Percentiles rank a stretch among this genome's conserved stretches.
Evolutionary conservation across 176 grass and related monocot species (phyloP).

Genomic region (Raddia guianensis): DNA sequence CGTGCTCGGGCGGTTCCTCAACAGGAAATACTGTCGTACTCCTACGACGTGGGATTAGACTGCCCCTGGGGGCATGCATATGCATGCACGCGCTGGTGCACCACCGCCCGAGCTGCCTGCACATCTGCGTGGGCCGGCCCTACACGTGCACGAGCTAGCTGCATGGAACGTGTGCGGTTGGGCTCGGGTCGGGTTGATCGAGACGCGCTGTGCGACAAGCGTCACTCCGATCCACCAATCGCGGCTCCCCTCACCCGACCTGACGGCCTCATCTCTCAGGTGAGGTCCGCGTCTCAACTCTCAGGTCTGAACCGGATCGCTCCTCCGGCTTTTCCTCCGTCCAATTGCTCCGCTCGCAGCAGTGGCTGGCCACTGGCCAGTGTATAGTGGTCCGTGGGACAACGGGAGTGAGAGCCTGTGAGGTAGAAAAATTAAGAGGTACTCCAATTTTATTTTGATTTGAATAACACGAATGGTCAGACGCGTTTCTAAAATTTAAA

Average conservation of each 20-base stretch:
- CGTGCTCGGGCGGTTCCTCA: too few species aligned
- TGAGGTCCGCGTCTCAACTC: too few species aligned
- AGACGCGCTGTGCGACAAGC: neutral
- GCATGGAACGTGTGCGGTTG: neutral
- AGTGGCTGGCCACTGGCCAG: neutral
- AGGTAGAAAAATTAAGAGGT: too few species aligned
- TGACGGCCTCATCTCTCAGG: neutral
- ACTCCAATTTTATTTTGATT: too few species aligned
- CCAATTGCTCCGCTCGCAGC: neutral
- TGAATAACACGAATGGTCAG: too few species aligned
- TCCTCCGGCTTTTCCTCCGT: neutral
- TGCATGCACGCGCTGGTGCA: neutral
- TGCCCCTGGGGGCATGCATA: neutral
- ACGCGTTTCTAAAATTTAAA: too few species aligned
- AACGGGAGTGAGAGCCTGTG: too few species aligned
- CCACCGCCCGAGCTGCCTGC: neutral
- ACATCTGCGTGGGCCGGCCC: neutral
- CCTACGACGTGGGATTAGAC: slow-evolving; percentile 21
- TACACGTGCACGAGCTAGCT: neutral
- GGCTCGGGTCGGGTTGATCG: too few species aligned
- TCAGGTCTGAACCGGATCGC: neutral
- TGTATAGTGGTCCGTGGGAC: too few species aligned
- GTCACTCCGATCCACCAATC: neutral
- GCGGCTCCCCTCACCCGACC: neutral
- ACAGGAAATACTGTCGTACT: neutral